phyloP scores from a whole-genome alignment of 1,284 basidiomycete species.

The Apiotrichum akiyoshidainum region DNA sequence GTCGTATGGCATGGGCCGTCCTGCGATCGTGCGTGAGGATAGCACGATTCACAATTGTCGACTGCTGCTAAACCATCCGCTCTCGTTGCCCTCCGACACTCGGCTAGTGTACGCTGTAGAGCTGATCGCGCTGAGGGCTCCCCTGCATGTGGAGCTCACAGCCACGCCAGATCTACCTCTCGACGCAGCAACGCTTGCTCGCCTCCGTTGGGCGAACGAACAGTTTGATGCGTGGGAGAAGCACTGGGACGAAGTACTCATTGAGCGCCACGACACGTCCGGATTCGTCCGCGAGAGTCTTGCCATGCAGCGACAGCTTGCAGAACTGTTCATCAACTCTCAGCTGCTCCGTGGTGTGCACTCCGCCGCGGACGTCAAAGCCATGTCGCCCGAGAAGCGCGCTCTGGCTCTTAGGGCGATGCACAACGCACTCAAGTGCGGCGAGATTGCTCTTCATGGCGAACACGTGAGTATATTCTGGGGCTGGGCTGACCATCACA shows the following conservation, averaged over 20 bases:
- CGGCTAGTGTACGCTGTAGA: slow-evolving; percentile 73
- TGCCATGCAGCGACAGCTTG: slow-evolving; percentile 16
- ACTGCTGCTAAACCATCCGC: slow-evolving; percentile 69
- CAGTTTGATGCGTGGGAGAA: slow-evolving; percentile 32
- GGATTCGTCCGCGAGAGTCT: slow-evolving; percentile 27
- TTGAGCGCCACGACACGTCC: slow-evolving; percentile 6
- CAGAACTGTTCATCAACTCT: slow-evolving; percentile 30
- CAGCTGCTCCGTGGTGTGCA: slow-evolving; percentile 29
- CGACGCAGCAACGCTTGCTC: slow-evolving; percentile 24
- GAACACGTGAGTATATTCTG: slow-evolving; percentile 4
- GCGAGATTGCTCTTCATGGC: slow-evolving; percentile 24
- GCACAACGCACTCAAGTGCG: slow-evolving; percentile 26
- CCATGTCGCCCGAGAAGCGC: slow-evolving; percentile 26
- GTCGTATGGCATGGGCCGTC: slow-evolving; percentile 81
- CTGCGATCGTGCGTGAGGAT: slow-evolving; percentile 80
- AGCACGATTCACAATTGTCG: slow-evolving; percentile 74
- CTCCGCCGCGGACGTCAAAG: slow-evolving; percentile 22
- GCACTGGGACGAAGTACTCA: slow-evolving; percentile 29
- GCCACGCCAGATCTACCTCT: slow-evolving; percentile 24
- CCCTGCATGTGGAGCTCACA: slow-evolving; percentile 24
- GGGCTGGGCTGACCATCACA: slow-evolving; percentile 57
- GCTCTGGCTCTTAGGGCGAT: slow-evolving; percentile 28
- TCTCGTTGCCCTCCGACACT: slow-evolving; percentile 84
- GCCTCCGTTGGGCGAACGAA: slow-evolving; percentile 30
- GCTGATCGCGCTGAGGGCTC: slow-evolving; percentile 19